phyloP scores from a whole-genome alignment of 108 stramenopile species.

The Fragilaria radians region DNA sequence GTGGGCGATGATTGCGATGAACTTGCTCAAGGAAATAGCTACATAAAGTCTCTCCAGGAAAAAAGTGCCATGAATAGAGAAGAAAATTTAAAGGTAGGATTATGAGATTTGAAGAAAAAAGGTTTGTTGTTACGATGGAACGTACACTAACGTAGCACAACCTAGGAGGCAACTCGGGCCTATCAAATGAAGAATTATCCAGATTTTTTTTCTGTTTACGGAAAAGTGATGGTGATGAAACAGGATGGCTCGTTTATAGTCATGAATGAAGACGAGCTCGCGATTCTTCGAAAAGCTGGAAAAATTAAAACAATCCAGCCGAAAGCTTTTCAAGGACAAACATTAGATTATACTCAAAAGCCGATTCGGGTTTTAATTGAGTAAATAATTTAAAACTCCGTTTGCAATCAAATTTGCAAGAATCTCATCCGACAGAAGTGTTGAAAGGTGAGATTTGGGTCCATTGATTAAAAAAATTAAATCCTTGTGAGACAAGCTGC shows the following conservation, averaged over 20 bases:
- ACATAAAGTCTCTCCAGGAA: constrained; percentile 55
- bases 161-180: constrained; percentile 9
- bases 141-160: too few relatives aligned
- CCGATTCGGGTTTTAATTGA: constrained; percentile 65
- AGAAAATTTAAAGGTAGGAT: constrained; percentile 46
- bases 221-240: constrained; percentile 63
- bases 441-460: too few relatives aligned
- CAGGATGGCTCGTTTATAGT: constrained; percentile 61
- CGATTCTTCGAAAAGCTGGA: constrained; percentile 31
- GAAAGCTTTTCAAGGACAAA: constrained; percentile 52
- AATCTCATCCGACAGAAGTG: too few relatives aligned
- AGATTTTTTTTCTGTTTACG: constrained; percentile 51
- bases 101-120: background rate
- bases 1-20: constrained; percentile 67
- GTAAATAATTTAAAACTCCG: too few relatives aligned
- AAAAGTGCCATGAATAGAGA: constrained; percentile 60
- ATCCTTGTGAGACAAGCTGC: too few relatives aligned
- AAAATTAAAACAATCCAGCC: constrained; percentile 56
- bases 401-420: too few relatives aligned
- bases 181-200: constrained; percentile 89
- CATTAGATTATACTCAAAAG: constrained; percentile 75
- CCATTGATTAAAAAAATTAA: too few relatives aligned
- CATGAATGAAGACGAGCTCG: constrained; percentile 43
- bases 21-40: constrained; percentile 65
- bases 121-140: too few relatives aligned